Evolutionary conservation across 2,329 filamentous ascomycete species (phyloP), one percentile per base, ranked within the genome.

Genomic region (Ustulina deusta): DNA sequence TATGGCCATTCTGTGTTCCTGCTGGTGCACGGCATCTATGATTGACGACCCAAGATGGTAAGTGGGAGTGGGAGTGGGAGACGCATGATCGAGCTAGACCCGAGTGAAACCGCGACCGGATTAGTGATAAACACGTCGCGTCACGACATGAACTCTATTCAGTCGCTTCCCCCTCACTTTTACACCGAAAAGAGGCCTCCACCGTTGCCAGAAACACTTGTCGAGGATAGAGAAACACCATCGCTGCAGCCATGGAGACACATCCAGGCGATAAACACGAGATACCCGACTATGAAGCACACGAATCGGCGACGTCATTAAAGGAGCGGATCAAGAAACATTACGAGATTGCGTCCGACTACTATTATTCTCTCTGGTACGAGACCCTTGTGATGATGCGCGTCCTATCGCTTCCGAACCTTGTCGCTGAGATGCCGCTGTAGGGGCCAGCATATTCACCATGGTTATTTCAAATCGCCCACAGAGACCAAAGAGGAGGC

Each of bases 401-500:
- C 40, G 4, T 60, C 10, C 17, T 20, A 20, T 38, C 42, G 1
- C 29, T 54, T 49, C 54, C 44, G 44, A 51, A n/a, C 15, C 25
- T 17, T 36, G 27, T 59, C 11, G 44, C 69, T 69, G 54, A 73
- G 25, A 25, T 22, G 9, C 25, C 10, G 25, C 25, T n/a, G 17
- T 40, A 88, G 86, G 86, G 87, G 87, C 61, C 86, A 89, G 74
- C 87, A 89, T 72, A 89, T 89, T 74, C 87, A 89, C 74, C 87
- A 90, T 70, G 87, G 87, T 61, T 88, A 89, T 75, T 90, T 87
- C 56, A 80, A 80, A 63, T 81, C 80, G 63, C 78, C 82, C 0
- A 79, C 72, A 20, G 85, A 88, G 69, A 84, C 82, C 70, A 89
- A 89, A 74, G 87, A 89, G 71, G 79, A 81, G 34, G 87, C 87